Evolutionary conservation across 768 basidiomycete species (phyloP), one percentile per base, ranked within the genome.

Genomic region (Termitomyces sp.): DNA sequence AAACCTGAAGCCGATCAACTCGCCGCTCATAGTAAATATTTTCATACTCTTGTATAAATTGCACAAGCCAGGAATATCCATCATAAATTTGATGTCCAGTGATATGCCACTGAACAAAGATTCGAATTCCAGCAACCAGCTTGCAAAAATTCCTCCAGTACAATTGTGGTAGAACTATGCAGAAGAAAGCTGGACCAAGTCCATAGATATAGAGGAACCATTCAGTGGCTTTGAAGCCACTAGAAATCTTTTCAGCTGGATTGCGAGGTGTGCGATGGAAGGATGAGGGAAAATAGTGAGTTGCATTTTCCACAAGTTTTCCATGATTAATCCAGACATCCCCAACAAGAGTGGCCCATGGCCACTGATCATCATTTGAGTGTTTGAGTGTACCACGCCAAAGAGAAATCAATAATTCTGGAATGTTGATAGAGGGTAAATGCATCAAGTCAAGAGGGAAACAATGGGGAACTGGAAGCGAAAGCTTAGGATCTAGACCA

Each of bases 1-100:
- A 45, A 45, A 78, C 73, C 46, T 78, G 75, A 8, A 78, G 13
- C 0, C 63, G 66, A 33, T 72, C 66, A 0, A 52, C 50, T 2
- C 55, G 16, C 0, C 62, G 66, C 15, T 73, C 66, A 55, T 66
- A 67, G 53, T 77, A 77, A 0, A 74, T 12, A 0, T 24, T 16
- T 44, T 78, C 72, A 33, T 71, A 78, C 1, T 74, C 73, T 1
- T 49, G 28, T 28, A 28, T 28, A 28, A 28, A 28, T 28, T 4
- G 28, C 28, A 28, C 28, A 28, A 28, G 28, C 28, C 28, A 28
- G 28, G 28, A 28, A 28, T 28, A 28, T 28, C 28, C 28, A 28
- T 28, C 28, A 28, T 28, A 28, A 28, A 28, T 28, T 4, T 28
- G 28, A 28, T 28, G 28, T 28, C 28, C 28, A 28, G 28, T 55